Base-by-base conservation (phyloP, 805 yeast species). In the Candida coleopterorum region DNA sequence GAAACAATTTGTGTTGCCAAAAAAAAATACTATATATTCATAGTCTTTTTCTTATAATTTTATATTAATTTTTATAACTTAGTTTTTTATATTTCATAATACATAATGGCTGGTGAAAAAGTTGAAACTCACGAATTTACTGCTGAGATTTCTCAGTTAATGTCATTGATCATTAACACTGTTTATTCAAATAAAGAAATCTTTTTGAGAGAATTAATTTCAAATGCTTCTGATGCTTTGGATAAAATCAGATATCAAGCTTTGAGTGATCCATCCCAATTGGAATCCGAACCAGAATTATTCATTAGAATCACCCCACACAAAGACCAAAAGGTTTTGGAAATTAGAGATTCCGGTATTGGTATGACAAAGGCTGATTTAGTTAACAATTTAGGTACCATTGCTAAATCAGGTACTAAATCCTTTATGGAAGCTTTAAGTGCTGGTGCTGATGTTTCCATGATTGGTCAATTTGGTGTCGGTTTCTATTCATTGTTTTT, bases 401-500 rank as follows among this genome's bases (percentile, higher is more conserved):
- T 93, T 64, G 99, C 99, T 62, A 93, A 93, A 75, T 93, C 99
- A 50, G 99, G 99, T 74, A 93, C 99, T 56, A 93, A 93, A 76
- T 87, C 95, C 54, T 93, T 93, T 70, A 93, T 93, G 98, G 98
- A 93, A 75, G 98, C 98, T 51, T 77, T 94, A 50, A 83, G 95
- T 50, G 97, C 97, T 49, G 98, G 98, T 74, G 98, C 99, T 45
- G 99, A 93, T 68, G 97, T 93, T 46, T 89, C 97, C 48, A 93
- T 93, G 98, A 93, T 93, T 74, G 99, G 99, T 79, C 98, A 93
- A 75, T 93, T 93, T 76, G 99, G 99, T 88, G 98, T 93, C 56
- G 99, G 99, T 81, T 93, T 93, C 90, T 93, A 93, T 83, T 93
- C 99, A 38, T 77, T 90, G 52, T 93, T 93, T 85, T 79, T 93